phyloP scores from a whole-genome alignment of 805 yeast genomes.

The Sugiyamaella smithiae region DNA sequence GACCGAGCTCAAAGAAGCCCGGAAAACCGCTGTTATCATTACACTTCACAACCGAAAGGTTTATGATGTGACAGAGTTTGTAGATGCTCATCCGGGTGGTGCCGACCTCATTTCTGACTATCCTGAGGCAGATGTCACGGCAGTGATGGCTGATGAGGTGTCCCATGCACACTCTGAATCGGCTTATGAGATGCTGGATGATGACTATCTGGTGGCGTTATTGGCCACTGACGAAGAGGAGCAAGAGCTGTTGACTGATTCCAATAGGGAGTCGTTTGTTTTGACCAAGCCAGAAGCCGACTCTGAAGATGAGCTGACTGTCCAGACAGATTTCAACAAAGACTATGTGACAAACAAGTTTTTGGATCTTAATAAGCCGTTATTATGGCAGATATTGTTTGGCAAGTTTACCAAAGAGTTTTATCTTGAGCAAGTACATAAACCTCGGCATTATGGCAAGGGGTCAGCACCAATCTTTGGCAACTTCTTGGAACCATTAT shows the following conservation, averaged over 20 bases:
- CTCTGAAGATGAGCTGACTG: slow-evolving; percentile 63
- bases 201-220: slow-evolving; percentile 74
- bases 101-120: slow-evolving; percentile 48
- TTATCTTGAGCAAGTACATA: slow-evolving; percentile 92
- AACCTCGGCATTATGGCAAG: slow-evolving; percentile 97
- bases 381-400: slow-evolving; percentile 73
- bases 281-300: slow-evolving; percentile 51
- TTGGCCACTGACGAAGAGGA: slow-evolving; percentile 81
- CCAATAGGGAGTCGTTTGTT: slow-evolving; percentile 34
- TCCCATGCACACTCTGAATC: slow-evolving; percentile 80
- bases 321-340: slow-evolving; percentile 71
- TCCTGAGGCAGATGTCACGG: slow-evolving; percentile 48
- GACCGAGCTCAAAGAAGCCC: slow-evolving; percentile 53
- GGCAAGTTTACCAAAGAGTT: slow-evolving; percentile 81
- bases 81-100: slow-evolving; percentile 75
- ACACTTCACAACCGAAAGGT: slow-evolving; percentile 75
- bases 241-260: slow-evolving; percentile 60
- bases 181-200: slow-evolving; percentile 84
- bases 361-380: slow-evolving; percentile 78
- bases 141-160: slow-evolving; percentile 67
- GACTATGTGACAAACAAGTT: slow-evolving; percentile 80
- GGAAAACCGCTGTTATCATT: slow-evolving; percentile 56
- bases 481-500: slow-evolving; percentile 86
- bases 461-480: slow-evolving; percentile 97
- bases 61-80: slow-evolving; percentile 73